phyloP scores from a whole-genome alignment of 1,284 basidiomycete genomes.

The Ceratobasidium sp. region DNA sequence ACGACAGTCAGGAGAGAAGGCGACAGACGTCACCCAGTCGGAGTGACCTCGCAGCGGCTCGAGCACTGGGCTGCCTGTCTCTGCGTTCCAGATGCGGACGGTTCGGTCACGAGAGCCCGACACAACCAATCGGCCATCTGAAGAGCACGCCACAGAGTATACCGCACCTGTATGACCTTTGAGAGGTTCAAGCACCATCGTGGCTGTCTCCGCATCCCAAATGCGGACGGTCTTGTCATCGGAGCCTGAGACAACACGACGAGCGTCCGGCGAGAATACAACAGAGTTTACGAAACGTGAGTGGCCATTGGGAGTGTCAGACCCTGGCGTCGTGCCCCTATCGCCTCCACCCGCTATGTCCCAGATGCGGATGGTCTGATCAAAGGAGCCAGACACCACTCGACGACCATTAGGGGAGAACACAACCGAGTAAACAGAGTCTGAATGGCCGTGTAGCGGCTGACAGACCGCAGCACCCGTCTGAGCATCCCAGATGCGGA shows the following conservation, averaged over 20 bases:
- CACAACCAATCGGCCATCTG: background rate
- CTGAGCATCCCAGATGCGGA: constrained; percentile 37
- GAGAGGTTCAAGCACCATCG: background rate
- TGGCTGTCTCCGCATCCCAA: constrained; percentile 14
- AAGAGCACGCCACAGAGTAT: constrained; percentile 3
- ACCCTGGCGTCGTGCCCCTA: background rate
- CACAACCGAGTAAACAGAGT: constrained; percentile 46
- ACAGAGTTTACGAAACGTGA: background rate
- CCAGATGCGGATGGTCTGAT: constrained; percentile 40
- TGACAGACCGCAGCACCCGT: background rate
- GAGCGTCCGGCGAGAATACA: constrained; percentile 30
- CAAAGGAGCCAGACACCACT: constrained; percentile 33
- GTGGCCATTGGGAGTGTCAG: background rate
- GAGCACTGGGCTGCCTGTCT: background rate
- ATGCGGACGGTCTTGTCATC: constrained; percentile 26
- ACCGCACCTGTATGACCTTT: constrained; percentile 24
- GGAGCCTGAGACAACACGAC: constrained; percentile 9
- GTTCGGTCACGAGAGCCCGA: constrained; percentile 18
- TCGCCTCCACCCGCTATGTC: constrained; percentile 11
- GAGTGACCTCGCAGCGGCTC: constrained; percentile 14
- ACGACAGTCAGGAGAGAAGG: constrained; percentile 27
- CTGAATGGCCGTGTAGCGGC: constrained; percentile 55
- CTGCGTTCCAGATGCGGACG: constrained; percentile 31
- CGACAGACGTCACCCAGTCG: background rate
- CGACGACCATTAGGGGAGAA: constrained; percentile 40